phyloP scores from a whole-genome alignment of 2,329 filamentous ascomycete species.

The Aspergillaceae sp. region DNA sequence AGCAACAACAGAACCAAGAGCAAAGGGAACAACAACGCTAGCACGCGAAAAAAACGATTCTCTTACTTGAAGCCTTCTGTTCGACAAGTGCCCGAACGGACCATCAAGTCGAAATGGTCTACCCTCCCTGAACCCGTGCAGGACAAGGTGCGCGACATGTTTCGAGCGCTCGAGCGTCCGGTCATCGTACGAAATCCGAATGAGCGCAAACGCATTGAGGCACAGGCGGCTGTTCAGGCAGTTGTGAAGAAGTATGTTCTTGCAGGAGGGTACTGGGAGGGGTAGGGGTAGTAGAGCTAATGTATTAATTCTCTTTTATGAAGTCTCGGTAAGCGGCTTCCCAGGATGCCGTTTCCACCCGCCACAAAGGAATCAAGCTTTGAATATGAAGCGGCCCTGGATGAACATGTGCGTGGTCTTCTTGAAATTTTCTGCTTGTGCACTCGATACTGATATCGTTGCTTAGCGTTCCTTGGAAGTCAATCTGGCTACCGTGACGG shows the following conservation, averaged over 20 bases:
- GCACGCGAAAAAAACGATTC: conserved; percentile 21
- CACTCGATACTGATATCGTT: conserved; percentile 7
- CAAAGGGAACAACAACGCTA: conserved; percentile 10
- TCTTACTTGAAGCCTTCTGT: conserved; percentile 34
- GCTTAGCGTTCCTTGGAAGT: conserved; percentile 29
- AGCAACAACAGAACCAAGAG: neutral
- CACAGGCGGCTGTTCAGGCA: conserved; percentile 32
- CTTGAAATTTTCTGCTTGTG: neutral
- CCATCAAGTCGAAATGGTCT: conserved; percentile 40
- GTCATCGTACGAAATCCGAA: conserved; percentile 36
- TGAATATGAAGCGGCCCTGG: conserved; percentile 36
- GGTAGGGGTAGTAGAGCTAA: neutral
- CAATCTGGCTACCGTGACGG: conserved; percentile 31
- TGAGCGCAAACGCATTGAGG: conserved; percentile 35
- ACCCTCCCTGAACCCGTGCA: conserved; percentile 36
- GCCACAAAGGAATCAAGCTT: conserved; percentile 35
- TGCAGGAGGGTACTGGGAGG: neutral
- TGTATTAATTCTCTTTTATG: neutral
- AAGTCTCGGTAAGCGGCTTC: conserved; percentile 34
- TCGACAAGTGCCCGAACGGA: conserved; percentile 34
- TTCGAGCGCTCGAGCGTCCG: conserved; percentile 34
- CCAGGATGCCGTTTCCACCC: conserved; percentile 40
- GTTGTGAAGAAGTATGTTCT: conserved; percentile 35
- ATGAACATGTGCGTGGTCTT: conserved; percentile 31
- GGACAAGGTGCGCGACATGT: conserved; percentile 35